Conservation (phyloP, 805 yeast genomes). For the Candida hungchunana region DNA sequence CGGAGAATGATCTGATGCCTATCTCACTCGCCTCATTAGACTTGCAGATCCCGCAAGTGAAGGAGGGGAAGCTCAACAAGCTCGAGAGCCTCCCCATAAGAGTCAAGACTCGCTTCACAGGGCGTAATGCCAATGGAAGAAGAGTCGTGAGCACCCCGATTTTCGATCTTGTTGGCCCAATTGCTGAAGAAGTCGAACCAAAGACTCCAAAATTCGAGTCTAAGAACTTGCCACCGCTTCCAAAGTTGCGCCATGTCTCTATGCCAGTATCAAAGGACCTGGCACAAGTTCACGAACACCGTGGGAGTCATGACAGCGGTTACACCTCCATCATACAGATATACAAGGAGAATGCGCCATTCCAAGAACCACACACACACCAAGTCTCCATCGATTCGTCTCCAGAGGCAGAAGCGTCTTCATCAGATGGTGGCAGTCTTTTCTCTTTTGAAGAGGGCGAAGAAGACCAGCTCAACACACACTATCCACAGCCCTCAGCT, state of each 20-base stretch:
- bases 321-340: slow-evolving; percentile 14
- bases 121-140: slow-evolving; percentile 6
- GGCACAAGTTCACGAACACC: background rate
- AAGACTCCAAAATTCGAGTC: slow-evolving; percentile 3
- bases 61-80: background rate
- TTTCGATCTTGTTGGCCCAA: slow-evolving; percentile 15
- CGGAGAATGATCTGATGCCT: slow-evolving; percentile 14
- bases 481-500: background rate
- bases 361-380: slow-evolving; percentile 2
- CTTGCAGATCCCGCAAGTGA: slow-evolving; percentile 10
- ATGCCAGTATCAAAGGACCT: slow-evolving; percentile 9
- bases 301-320: slow-evolving; percentile 1
- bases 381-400: background rate
- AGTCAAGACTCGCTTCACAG: slow-evolving; percentile 18
- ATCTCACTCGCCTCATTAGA: slow-evolving; percentile 1
- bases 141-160: slow-evolving; percentile 22
- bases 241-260: slow-evolving; percentile 8
- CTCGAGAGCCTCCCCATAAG: slow-evolving; percentile 19
- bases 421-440: slow-evolving; percentile 4
- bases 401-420: slow-evolving; percentile 3
- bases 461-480: slow-evolving; percentile 1
- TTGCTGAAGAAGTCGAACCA: background rate
- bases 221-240: background rate
- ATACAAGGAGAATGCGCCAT: slow-evolving; percentile 15
- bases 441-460: slow-evolving; percentile 8